A percentile compares a stretch with the other conserved stretches of the same genome.
Conservation (phyloP, 495 filamentous ascomycete species). For the Aspergillus diversus region DNA sequence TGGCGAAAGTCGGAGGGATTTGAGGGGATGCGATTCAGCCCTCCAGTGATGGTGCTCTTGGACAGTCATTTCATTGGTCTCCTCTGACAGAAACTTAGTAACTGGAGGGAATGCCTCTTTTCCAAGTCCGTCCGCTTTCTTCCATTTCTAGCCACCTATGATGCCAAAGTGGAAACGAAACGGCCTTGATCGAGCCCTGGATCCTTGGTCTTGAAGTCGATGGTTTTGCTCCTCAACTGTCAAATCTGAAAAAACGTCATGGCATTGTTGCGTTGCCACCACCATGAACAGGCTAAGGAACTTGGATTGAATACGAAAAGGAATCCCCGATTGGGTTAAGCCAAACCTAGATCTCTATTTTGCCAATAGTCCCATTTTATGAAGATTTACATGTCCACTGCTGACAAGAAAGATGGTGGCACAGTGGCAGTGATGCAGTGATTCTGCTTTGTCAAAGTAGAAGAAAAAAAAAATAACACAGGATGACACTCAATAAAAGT, state of each 20-base stretch:
- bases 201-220: too few species aligned
- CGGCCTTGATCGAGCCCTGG: too few species aligned
- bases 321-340: neutral
- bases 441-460: too few species aligned
- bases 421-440: neutral
- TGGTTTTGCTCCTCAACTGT: neutral
- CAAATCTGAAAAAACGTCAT: neutral
- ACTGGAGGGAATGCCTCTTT: neutral
- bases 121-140: neutral
- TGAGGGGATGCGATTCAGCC: too few species aligned
- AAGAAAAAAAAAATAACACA: too few species aligned
- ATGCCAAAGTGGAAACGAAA: neutral
- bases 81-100: neutral
- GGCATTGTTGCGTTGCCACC: slow-evolving; percentile 3
- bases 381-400: neutral
- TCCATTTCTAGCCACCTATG: neutral
- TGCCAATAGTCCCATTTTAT: neutral
- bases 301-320: neutral
- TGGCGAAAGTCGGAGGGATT: neutral
- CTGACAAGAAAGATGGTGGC: neutral
- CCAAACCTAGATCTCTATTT: slow-evolving; percentile 3
- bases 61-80: neutral
- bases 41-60: neutral
- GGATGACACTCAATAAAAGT: too few species aligned
- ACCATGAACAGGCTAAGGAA: neutral